Percentiles rank a stretch among this genome's conserved stretches.
phyloP scores from a whole-genome alignment of 192 early-diverging fungal genomes.

The Glomus cerebriforme region DNA sequence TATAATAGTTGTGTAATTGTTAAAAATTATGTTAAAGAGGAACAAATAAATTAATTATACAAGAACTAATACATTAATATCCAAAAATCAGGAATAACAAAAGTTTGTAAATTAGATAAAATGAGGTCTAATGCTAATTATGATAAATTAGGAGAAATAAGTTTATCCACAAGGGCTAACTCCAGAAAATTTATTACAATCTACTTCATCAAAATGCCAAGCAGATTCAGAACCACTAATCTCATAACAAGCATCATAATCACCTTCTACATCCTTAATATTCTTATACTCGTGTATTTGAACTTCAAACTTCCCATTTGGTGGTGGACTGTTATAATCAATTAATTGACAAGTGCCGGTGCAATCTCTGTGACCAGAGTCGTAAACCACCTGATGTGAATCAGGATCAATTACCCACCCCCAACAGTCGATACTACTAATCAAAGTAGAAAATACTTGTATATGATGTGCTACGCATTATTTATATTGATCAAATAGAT shows the following conservation, averaged over 20 bases:
- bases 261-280: neutral
- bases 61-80: too few species aligned
- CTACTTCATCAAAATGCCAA: neutral
- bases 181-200: conserved; percentile 11
- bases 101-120: too few species aligned
- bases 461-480: neutral
- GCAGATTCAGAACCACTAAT: neutral
- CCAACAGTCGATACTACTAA: neutral
- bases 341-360: neutral
- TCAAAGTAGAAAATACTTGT: conserved; percentile 6
- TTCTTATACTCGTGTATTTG: neutral
- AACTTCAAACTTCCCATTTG: neutral
- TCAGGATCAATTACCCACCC: neutral
- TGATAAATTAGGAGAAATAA: neutral
- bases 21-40: too few species aligned
- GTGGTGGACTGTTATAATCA: neutral
- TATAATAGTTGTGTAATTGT: too few species aligned
- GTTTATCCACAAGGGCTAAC: neutral
- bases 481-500: neutral
- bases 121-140: too few species aligned
- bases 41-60: too few species aligned
- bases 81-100: too few species aligned
- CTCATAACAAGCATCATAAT: neutral
- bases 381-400: neutral
- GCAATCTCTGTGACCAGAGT: neutral